Evolutionary conservation across 2,329 filamentous ascomycete species (phyloP).

Genomic region (Sporothrix inflata): DNA sequence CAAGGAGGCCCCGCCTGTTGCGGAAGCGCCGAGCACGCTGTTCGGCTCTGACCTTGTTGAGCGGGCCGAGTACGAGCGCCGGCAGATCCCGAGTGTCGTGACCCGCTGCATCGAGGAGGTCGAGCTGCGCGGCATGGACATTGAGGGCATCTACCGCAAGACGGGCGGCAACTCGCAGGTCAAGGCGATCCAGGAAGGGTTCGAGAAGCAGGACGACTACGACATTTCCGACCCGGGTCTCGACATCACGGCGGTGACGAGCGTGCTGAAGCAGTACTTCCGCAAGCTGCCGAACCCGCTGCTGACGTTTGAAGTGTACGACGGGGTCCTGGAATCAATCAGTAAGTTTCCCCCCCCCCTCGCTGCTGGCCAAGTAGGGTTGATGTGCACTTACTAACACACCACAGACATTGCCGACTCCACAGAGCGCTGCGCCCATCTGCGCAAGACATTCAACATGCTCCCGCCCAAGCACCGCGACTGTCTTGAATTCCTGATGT

Average conservation of each 20-base stretch:
- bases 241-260: slow-evolving; percentile 95
- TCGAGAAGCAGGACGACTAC: slow-evolving; percentile 82
- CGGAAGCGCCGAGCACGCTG: slow-evolving; percentile 63
- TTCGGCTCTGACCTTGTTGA: slow-evolving; percentile 90
- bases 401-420: slow-evolving; percentile 64
- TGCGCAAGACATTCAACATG: slow-evolving; percentile 74
- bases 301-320: slow-evolving; percentile 91
- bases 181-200: slow-evolving; percentile 86
- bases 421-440: slow-evolving; percentile 68
- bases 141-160: slow-evolving; percentile 97
- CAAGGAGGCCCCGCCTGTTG: slow-evolving; percentile 39
- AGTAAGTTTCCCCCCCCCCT: slow-evolving; percentile 52
- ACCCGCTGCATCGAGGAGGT: slow-evolving; percentile 96
- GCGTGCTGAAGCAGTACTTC: slow-evolving; percentile 96
- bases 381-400: slow-evolving; percentile 32
- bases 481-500: slow-evolving; percentile 89
- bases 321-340: slow-evolving; percentile 80
- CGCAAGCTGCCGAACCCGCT: slow-evolving; percentile 86
- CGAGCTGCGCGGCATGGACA: slow-evolving; percentile 92
- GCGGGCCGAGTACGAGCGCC: slow-evolving; percentile 84
- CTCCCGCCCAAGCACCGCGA: slow-evolving; percentile 85
- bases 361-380: not conserved
- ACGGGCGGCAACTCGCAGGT: slow-evolving; percentile 91
- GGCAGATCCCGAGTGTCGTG: slow-evolving; percentile 86
- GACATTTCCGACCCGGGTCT: slow-evolving; percentile 93